These are phyloP conservation scores for Sporothrix luriei DNA, from an alignment of 2,329 filamentous ascomycete genomes.

Conservation along the genomic window DNA sequence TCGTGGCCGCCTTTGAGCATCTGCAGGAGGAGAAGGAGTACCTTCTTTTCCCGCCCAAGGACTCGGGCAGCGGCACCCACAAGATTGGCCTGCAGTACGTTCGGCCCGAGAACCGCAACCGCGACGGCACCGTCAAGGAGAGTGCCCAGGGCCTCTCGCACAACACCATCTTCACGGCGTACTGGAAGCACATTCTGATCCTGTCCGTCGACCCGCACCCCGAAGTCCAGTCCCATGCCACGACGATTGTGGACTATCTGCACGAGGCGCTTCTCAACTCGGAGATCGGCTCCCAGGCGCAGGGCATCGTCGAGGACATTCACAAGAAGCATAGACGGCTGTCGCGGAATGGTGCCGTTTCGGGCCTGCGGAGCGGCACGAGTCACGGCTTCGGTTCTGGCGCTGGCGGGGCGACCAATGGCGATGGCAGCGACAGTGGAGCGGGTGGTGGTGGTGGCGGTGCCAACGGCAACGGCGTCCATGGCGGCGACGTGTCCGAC, in stretches of 20 bases:
- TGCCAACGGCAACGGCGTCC: background rate
- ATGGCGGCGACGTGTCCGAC: constrained; percentile 38
- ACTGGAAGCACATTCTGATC: constrained; percentile 91
- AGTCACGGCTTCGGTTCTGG: constrained; percentile 43
- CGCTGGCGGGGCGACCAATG: constrained; percentile 36
- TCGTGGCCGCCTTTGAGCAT: constrained; percentile 90
- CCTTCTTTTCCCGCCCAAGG: constrained; percentile 57
- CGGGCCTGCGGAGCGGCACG: constrained; percentile 50
- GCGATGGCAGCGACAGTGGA: constrained; percentile 4
- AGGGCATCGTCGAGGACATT: constrained; percentile 74
- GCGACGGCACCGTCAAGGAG: constrained; percentile 61
- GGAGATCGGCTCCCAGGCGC: constrained; percentile 69
- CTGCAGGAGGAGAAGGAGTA: constrained; percentile 80
- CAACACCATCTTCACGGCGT: constrained; percentile 87
- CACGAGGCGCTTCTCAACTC: constrained; percentile 78
- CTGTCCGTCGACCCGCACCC: constrained; percentile 93
- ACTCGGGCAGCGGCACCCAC: constrained; percentile 48
- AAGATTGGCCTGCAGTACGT: constrained; percentile 67
- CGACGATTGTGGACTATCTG: constrained; percentile 82
- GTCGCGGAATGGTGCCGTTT: constrained; percentile 47
- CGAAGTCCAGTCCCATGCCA: constrained; percentile 84
- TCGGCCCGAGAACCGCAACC: constrained; percentile 57
- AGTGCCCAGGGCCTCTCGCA: constrained; percentile 67
- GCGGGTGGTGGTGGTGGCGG: background rate
- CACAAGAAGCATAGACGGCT: constrained; percentile 54